phyloP scores from a whole-genome alignment of 352 stramenopile species.

The Phytophthora cryptogea region DNA sequence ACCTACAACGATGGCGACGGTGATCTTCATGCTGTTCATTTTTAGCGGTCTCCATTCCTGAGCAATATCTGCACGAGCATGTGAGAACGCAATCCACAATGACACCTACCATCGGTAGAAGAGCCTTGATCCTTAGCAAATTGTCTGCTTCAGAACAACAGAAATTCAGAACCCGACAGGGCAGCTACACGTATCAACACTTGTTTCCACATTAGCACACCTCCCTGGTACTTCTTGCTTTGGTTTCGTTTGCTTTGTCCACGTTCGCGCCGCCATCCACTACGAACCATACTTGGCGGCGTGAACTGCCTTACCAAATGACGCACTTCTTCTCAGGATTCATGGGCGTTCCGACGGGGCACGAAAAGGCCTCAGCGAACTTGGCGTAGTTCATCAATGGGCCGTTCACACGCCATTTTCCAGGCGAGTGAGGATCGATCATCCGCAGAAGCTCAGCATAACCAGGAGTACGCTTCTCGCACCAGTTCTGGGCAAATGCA shows the following conservation, averaged over 20 bases:
- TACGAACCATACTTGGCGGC: not conserved
- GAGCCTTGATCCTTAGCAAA: not conserved
- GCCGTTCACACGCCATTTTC: conserved; percentile 70
- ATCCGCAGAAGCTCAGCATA: conserved; percentile 53
- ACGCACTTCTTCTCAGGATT: conserved; percentile 70
- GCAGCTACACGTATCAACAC: not conserved
- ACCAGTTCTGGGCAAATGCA: conserved; percentile 71
- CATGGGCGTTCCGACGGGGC: conserved; percentile 59
- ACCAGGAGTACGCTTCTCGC: conserved; percentile 51
- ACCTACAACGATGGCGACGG: not conserved
- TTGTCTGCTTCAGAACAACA: not conserved
- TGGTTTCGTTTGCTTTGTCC: not conserved
- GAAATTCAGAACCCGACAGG: not conserved
- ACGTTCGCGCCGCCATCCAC: not conserved
- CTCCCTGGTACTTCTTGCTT: not conserved
- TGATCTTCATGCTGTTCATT: conserved; percentile 11
- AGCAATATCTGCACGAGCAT: not conserved
- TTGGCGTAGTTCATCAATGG: conserved; percentile 65
- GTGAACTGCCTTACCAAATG: conserved; percentile 54
- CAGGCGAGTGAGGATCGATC: conserved; percentile 63
- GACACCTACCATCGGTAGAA: not conserved
- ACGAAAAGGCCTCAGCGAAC: conserved; percentile 74
- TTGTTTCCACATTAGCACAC: not conserved
- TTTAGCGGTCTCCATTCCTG: conserved; percentile 14
- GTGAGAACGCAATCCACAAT: not conserved